Percentiles rank a stretch among this genome's conserved stretches.
phyloP scores from a whole-genome alignment of 179 eudicot species.

The Gypsophila paniculata region DNA sequence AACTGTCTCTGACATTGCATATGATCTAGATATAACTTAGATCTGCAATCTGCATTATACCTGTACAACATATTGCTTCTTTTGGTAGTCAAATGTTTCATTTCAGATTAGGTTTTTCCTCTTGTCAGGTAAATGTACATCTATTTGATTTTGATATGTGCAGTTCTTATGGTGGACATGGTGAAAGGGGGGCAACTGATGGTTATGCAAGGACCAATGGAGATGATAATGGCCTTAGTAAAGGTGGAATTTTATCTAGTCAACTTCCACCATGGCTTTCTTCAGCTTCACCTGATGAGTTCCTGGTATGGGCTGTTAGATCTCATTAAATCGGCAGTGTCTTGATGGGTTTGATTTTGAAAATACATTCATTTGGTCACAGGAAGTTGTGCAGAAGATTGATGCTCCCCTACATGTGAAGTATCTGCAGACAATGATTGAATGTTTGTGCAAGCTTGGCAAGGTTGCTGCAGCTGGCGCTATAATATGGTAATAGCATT shows the following conservation, averaged over 20 bases:
- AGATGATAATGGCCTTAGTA: conserved; percentile 49
- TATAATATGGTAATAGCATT: conserved; percentile 65
- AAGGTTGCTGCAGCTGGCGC: conserved; percentile 99
- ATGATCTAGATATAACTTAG: background rate
- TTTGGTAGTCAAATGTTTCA: background rate
- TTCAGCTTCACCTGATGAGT: conserved; percentile 87
- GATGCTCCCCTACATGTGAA: conserved; percentile 86
- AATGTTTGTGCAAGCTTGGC: conserved; percentile 94
- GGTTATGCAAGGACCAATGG: conserved; percentile 41
- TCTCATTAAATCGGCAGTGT: conserved; percentile 13
- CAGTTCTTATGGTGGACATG: conserved; percentile 16
- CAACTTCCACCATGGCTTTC: conserved; percentile 90
- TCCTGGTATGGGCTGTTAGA: conserved; percentile 55
- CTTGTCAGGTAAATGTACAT: background rate
- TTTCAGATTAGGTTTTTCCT: background rate
- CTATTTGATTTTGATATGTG: conserved; percentile 9
- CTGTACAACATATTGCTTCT: conserved; percentile 5
- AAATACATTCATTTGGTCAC: conserved; percentile 26
- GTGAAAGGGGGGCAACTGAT: conserved; percentile 11
- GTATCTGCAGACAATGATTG: conserved; percentile 90
- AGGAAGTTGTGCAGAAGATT: conserved; percentile 89
- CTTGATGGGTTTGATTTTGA: conserved; percentile 17
- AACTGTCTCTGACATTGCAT: background rate
- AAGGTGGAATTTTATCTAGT: conserved; percentile 46
- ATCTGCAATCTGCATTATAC: conserved; percentile 4